Conservation (phyloP, 2,329 filamentous ascomycete genomes). For the Pseudofabraea citricarpa region DNA sequence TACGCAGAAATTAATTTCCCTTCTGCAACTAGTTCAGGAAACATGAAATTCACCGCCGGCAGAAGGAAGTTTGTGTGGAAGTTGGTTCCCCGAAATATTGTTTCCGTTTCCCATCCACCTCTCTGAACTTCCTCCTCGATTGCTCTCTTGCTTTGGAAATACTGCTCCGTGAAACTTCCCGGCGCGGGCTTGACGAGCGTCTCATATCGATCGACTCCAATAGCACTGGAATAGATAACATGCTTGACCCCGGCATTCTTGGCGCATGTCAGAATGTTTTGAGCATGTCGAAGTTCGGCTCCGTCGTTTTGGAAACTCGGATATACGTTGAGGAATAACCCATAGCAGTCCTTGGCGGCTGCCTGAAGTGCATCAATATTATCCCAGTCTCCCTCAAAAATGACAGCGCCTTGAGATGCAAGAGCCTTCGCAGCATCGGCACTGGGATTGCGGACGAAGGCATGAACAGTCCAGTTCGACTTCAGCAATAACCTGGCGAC, state of each 20-base stretch:
- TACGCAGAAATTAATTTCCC: not conserved
- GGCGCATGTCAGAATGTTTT: conserved; percentile 2
- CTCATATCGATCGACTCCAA: not conserved
- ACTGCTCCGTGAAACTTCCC: not conserved
- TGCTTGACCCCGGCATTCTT: conserved; percentile 2
- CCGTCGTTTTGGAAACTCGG: not conserved
- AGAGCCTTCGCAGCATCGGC: conserved; percentile 43
- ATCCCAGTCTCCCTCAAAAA: conserved; percentile 28
- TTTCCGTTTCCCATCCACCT: conserved; percentile 4
- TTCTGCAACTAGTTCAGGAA: conserved; percentile 1
- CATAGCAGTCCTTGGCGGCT: not conserved
- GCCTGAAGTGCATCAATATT: conserved; percentile 21
- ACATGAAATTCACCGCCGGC: not conserved
- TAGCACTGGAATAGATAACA: not conserved
- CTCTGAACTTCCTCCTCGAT: conserved; percentile 1
- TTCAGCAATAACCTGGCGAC: conserved; percentile 32
- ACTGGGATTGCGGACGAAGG: conserved; percentile 52
- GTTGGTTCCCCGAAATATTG: conserved; percentile 4
- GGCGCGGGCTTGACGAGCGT: not conserved
- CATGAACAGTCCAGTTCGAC: conserved; percentile 25
- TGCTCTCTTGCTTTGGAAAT: not conserved
- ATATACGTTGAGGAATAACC: not conserved
- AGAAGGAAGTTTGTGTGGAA: conserved; percentile 3
- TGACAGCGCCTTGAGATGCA: conserved; percentile 21
- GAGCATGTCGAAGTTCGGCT: not conserved